phyloP scores from a whole-genome alignment of 768 basidiomycete species.

The Pisolithus marmoratus region DNA sequence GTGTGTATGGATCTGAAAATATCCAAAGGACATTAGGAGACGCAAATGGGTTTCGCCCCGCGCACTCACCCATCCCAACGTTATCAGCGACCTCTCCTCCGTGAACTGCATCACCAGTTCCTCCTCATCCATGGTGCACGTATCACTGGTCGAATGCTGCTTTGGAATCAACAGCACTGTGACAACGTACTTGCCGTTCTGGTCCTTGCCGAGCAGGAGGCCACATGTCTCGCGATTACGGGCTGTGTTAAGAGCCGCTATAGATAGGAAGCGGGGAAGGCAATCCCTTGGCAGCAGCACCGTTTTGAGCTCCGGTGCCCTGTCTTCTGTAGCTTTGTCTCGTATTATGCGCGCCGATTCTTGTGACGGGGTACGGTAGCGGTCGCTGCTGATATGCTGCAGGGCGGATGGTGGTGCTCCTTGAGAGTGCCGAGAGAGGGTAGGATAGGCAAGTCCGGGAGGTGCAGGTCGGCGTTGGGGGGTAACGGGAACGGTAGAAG shows the following conservation, averaged over 20 bases:
- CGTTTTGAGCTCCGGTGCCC: conserved; percentile 45
- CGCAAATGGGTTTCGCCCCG: neutral
- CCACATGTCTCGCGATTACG: conserved; percentile 85
- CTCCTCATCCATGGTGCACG: conserved; percentile 90
- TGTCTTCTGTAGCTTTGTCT: conserved; percentile 26
- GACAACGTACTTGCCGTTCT: conserved; percentile 60
- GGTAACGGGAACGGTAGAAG: conserved; percentile 22
- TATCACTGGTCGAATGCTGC: conserved; percentile 83
- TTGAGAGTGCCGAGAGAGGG: conserved; percentile 21
- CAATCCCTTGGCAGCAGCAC: conserved; percentile 69
- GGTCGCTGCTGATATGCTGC: conserved; percentile 19
- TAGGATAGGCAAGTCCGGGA: conserved; percentile 17
- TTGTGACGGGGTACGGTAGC: conserved; percentile 29
- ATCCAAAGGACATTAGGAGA: neutral
- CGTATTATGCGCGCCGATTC: conserved; percentile 30
- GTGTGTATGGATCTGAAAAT: conserved; percentile 79
- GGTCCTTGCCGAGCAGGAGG: conserved; percentile 65
- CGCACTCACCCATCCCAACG: conserved; percentile 80
- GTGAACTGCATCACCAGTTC: conserved; percentile 83
- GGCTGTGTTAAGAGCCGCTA: conserved; percentile 74
- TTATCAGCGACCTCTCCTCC: conserved; percentile 73
- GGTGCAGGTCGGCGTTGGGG: conserved; percentile 11
- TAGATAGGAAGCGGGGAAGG: conserved; percentile 68
- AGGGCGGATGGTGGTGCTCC: conserved; percentile 16
- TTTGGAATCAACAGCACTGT: conserved; percentile 83